Evolutionary conservation across 2,329 filamentous ascomycete species (phyloP), one percentile per base, ranked within the genome.

Genomic region (Aspergillus floridensis): DNA sequence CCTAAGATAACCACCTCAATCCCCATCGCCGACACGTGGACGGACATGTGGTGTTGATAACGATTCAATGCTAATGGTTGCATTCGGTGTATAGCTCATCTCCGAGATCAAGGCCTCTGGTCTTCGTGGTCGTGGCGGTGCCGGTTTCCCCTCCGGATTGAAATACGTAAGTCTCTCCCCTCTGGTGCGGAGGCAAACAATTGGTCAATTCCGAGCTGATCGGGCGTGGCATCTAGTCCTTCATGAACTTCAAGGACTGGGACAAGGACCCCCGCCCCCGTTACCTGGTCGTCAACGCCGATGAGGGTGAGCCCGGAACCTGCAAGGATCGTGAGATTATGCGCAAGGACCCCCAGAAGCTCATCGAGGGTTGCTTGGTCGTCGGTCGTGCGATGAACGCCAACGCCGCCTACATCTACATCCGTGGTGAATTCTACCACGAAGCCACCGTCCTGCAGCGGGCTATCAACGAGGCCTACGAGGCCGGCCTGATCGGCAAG

Each of bases 191-290:
- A 22, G 19, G 22, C 41, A 5, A 38, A 35, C 47, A 31, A 31
- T 50, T 44, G 35, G 24, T 49, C 16, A 19, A 48, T 31, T 35
- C 47, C 19, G 24, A 32, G 51, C 32, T 22, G 19, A 55, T 49
- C n/a, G 38, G 19, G 12, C 38, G 41, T 48, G n/a, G 49, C 38
- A 32, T 10, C n/a, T 72, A 96, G 92, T 97, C 93, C 53, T 99
- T 99, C 80, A 99, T 99, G 95, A 99, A 99, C 84, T 93, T 93
- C 84, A 97, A 97, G 81, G 95, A 92, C 72, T 99, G 95, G 95
- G 93, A 99, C 72, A 96, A 99, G 81, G 95, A 98, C 77, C 89
- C 79, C 70, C 96, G 96, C 80, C 95, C 95, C 66, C 88, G 95
- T 72, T 99, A 99, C 75, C 84, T 99, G 57, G 93, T 99, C 63